Evolutionary conservation across 2,329 filamentous ascomycete species (phyloP), one percentile per base, ranked within the genome.

Genomic region (Periconia digitata): DNA sequence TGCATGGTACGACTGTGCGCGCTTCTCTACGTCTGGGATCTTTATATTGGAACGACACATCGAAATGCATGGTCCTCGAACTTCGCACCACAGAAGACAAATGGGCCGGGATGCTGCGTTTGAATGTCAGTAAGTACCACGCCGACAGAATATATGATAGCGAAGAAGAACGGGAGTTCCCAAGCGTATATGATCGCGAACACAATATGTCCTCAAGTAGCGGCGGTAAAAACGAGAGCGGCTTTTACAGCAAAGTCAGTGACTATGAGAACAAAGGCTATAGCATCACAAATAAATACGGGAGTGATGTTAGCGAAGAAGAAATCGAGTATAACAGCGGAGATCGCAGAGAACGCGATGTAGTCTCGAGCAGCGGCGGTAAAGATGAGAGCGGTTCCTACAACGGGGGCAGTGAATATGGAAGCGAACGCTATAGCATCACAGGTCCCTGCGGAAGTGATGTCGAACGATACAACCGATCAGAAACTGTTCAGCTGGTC

Each of bases 71-170:
- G 13, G 46, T 44, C 24, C 37, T 50, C 8, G 46, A 50, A 15
- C 46, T 58, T 10, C 18, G 49, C 6, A 40, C 40, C 12, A n/a
- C 6, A 8, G 40, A 46, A 8, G 43, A 41, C 5, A 15, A n/a
- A 13, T 59, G 54, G 56, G 49, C 50, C 8, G 54, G 56, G 12
- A 34, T 51, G 6, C 27, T 59, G n/a, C 50, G 54, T 18, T 41
- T 57, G 0, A 50, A 55, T 36, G 39, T 39, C 18, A 22, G 20
- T 1, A 21, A 23, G 18, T 38, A 20, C 15, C 36, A 45, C 18
- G 35, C 17, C 16, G n/a, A n/a, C n/a, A n/a, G n/a, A n/a, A n/a
- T n/a, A n/a, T n/a, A n/a, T 39, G 6, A 39, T 16, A 3, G 8
- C 17, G 36, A 6, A 17, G 36, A 6, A 17, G 6, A 12, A 21